Evolutionary conservation across 75 land plant genomes (phyloP).

Genomic region (Gnetum montanum): DNA sequence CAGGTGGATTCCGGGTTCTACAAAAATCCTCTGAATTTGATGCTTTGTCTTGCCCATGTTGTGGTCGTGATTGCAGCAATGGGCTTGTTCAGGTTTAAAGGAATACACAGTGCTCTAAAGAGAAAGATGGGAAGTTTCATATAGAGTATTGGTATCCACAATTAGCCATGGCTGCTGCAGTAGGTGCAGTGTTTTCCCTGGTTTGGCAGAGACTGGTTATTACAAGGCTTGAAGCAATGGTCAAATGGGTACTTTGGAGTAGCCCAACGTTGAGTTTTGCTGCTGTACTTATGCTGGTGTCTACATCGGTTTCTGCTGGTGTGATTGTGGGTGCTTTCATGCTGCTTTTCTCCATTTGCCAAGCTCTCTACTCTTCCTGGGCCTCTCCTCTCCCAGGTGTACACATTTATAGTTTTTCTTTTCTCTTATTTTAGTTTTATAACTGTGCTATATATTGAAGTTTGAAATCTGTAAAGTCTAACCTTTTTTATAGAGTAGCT

Average conservation of each 20-base stretch:
- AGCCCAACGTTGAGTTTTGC: conserved; percentile 24
- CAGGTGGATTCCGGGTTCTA: conserved; percentile 34
- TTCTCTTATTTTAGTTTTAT: no score
- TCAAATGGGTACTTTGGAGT: conserved; percentile 38
- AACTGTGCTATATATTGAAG: no score
- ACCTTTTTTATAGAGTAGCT: no score
- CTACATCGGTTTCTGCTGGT: conserved; percentile 39
- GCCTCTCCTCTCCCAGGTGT: no score
- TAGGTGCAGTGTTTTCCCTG: conserved; percentile 19
- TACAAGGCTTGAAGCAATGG: conserved; percentile 46
- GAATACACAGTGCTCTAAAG: conserved; percentile 3
- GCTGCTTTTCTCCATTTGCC: conserved; percentile 41
- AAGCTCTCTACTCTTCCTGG: conserved; percentile 68
- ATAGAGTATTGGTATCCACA: conserved; percentile 62
- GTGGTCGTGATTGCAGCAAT: conserved; percentile 25
- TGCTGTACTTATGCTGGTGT: conserved; percentile 47
- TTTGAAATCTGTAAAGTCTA: no score
- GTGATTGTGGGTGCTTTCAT: conserved; percentile 36
- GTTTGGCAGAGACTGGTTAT: conserved; percentile 49
- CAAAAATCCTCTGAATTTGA: conserved; percentile 34
- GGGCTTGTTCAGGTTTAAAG: conserved; percentile 29
- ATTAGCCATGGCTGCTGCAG: conserved; percentile 38
- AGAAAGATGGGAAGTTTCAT: conserved; percentile 15
- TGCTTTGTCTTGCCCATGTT: conserved; percentile 39
- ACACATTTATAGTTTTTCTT: no score